These are phyloP conservation scores for Suhomyces ambrosiae DNA, from an alignment of 1,139 yeast species.

Conservation along the genomic window DNA sequence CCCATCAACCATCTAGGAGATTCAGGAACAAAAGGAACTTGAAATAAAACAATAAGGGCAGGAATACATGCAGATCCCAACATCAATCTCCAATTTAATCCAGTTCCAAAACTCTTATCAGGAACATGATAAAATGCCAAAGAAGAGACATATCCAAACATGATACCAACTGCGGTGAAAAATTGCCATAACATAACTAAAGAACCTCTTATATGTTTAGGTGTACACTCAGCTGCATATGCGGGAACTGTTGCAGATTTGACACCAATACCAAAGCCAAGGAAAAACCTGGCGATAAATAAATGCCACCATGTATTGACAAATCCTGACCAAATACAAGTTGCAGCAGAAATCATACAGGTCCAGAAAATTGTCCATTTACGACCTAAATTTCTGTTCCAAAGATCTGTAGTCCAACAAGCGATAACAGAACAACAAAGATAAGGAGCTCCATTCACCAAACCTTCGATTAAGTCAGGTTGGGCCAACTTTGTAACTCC, in stretches of 20 bases:
- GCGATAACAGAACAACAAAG: conserved; percentile 69
- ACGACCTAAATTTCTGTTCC: conserved; percentile 67
- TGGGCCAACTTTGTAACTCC: conserved; percentile 43
- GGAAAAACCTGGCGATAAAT: conserved; percentile 67
- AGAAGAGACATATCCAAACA: conserved; percentile 73
- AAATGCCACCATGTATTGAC: conserved; percentile 75
- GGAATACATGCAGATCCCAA: conserved; percentile 77
- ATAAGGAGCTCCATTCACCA: conserved; percentile 81
- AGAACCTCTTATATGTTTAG: conserved; percentile 75
- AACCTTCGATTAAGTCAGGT: conserved; percentile 70
- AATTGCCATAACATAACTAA: conserved; percentile 88
- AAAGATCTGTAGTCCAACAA: conserved; percentile 73
- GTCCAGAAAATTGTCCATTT: conserved; percentile 73
- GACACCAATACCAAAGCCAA: conserved; percentile 82
- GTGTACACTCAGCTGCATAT: conserved; percentile 79
- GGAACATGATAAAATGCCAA: conserved; percentile 54
- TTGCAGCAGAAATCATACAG: conserved; percentile 62
- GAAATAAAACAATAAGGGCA: conserved; percentile 63
- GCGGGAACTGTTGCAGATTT: conserved; percentile 85
- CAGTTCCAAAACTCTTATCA: conserved; percentile 23
- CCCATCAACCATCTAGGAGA: conserved; percentile 36
- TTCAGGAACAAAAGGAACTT: conserved; percentile 55
- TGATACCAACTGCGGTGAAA: conserved; percentile 85
- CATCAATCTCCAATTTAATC: conserved; percentile 80
- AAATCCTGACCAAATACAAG: conserved; percentile 79